A percentile compares a stretch with the other conserved stretches of the same genome.
These are phyloP conservation scores for Rostrohypoxylon terebratum DNA, from an alignment of 495 filamentous ascomycete genomes.

Conservation along the genomic window DNA sequence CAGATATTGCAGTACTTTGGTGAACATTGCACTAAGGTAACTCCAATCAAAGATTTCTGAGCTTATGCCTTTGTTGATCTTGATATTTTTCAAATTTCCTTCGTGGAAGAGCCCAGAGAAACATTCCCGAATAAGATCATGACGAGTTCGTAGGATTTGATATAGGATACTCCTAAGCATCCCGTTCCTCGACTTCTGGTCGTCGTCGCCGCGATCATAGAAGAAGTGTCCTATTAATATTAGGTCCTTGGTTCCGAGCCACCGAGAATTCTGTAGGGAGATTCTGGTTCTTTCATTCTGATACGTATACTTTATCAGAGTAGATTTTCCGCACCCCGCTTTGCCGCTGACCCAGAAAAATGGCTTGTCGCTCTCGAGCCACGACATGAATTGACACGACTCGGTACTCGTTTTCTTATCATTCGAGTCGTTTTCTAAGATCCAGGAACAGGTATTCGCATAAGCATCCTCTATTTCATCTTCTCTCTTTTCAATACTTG, in stretches of 20 bases:
- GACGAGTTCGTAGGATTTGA: neutral
- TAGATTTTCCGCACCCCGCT: neutral
- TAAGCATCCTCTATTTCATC: neutral
- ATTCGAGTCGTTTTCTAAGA: neutral
- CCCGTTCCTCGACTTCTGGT: neutral
- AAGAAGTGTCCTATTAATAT: neutral
- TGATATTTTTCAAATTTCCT: neutral
- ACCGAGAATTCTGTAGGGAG: neutral
- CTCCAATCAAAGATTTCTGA: neutral
- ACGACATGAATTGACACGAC: neutral
- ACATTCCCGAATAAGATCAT: neutral
- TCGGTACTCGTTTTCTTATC: neutral
- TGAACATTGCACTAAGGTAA: neutral
- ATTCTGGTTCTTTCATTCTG: neutral
- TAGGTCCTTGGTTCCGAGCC: neutral
- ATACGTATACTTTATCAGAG: neutral
- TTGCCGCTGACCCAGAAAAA: neutral
- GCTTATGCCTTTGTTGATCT: too few species aligned
- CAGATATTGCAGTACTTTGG: neutral
- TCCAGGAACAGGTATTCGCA: neutral
- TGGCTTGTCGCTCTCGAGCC: neutral
- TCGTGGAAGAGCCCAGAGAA: neutral
- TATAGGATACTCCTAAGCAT: neutral
- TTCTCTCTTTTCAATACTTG: neutral
- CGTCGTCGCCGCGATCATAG: neutral